A percentile compares a stretch with the other conserved stretches of the same genome.
These are phyloP conservation scores for Cubamyces sp. DNA, from an alignment of 768 basidiomycete species.

Conservation along the genomic window DNA sequence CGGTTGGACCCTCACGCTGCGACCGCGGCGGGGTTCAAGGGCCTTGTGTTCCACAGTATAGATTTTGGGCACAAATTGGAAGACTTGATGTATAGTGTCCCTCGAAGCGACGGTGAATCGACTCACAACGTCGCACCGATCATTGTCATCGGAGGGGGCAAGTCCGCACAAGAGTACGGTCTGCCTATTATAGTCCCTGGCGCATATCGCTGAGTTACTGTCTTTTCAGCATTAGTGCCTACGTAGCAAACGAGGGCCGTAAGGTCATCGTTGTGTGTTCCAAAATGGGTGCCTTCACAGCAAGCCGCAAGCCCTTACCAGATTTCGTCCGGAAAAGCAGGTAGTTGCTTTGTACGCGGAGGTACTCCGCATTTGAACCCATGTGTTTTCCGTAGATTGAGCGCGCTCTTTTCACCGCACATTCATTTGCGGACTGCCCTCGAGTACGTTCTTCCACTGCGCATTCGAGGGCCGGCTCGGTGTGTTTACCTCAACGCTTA, in stretches of 20 bases:
- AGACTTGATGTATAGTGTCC: slow-evolving; percentile 41
- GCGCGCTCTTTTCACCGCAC: slow-evolving; percentile 53
- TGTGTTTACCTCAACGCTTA: slow-evolving; percentile 19
- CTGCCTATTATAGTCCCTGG: neutral
- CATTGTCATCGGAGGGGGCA: slow-evolving; percentile 65
- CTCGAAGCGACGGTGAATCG: slow-evolving; percentile 15
- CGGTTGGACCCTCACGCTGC: slow-evolving; percentile 45
- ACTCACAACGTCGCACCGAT: slow-evolving; percentile 34
- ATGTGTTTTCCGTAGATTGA: slow-evolving; percentile 40
- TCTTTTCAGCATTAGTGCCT: slow-evolving; percentile 35
- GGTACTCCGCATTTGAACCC: neutral
- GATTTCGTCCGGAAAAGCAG: slow-evolving; percentile 62
- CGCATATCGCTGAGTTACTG: neutral
- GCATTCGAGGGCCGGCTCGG: slow-evolving; percentile 28
- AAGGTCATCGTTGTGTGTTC: slow-evolving; percentile 56
- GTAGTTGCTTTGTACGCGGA: slow-evolving; percentile 37
- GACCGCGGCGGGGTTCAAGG: slow-evolving; percentile 40
- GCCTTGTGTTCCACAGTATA: slow-evolving; percentile 54
- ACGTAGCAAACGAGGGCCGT: slow-evolving; percentile 54
- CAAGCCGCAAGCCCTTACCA: slow-evolving; percentile 51
- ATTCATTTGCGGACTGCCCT: slow-evolving; percentile 50
- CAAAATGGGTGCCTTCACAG: slow-evolving; percentile 53
- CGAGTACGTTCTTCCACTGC: too few relatives aligned
- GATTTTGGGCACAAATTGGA: slow-evolving; percentile 47
- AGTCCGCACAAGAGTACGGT: slow-evolving; percentile 64